Percentiles rank a stretch among this genome's conserved stretches.
Evolutionary conservation across 257 asterid species (phyloP).

Genomic region (Handroanthus guayacan): DNA sequence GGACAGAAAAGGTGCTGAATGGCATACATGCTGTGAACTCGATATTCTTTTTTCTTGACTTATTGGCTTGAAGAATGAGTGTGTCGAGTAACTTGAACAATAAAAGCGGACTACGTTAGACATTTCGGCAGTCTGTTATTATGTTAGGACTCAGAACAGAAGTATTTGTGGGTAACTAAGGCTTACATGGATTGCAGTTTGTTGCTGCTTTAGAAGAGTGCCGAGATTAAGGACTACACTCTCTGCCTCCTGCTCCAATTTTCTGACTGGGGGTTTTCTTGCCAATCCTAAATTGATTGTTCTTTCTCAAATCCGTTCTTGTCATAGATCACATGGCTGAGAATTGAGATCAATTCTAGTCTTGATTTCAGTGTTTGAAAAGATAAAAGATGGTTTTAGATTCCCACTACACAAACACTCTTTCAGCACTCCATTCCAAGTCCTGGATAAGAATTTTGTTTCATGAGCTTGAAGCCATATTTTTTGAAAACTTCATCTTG

Average conservation of each 20-base stretch:
- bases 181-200: neutral
- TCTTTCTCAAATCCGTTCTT: neutral
- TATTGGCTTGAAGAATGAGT: neutral
- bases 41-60: neutral
- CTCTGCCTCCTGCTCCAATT: neutral
- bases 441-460: neutral
- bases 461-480: neutral
- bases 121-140: neutral
- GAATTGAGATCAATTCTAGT: neutral
- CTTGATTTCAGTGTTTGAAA: neutral
- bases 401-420: neutral
- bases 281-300: too few species aligned
- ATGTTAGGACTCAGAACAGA: neutral
- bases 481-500: neutral
- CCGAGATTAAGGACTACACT: neutral
- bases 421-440: neutral
- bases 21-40: neutral
- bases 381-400: neutral
- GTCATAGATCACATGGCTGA: neutral
- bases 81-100: slow-evolving; percentile 4
- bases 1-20: neutral
- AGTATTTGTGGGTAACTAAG: neutral
- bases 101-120: neutral
- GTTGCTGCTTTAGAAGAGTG: neutral
- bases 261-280: too few species aligned